phyloP scores from a whole-genome alignment of 257 asterid species.

The Marsdenia floribunda region DNA sequence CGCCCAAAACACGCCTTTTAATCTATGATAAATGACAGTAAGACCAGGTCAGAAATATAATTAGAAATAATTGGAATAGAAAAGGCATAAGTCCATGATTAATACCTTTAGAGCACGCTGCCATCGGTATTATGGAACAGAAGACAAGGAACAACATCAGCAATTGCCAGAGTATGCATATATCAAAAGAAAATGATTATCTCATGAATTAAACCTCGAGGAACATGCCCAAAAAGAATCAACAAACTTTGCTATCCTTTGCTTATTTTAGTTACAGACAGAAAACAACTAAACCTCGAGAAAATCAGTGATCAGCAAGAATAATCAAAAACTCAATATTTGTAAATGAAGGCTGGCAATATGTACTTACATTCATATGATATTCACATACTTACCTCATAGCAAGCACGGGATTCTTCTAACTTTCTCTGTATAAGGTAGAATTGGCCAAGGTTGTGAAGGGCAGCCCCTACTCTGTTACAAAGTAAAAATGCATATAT shows the following conservation, averaged over 20 bases:
- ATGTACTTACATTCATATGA: too few relatives aligned
- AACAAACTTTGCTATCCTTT: not conserved
- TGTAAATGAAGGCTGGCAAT: not conserved
- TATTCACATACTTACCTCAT: slow-evolving; percentile 49
- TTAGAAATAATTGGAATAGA: slow-evolving; percentile 22
- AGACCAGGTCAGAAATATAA: slow-evolving; percentile 19
- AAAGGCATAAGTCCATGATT: slow-evolving; percentile 19
- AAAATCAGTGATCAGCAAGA: not conserved
- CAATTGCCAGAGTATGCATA: slow-evolving; percentile 1
- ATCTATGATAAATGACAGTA: slow-evolving; percentile 41
- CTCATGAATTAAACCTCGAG: not conserved
- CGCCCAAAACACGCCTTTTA: slow-evolving; percentile 85
- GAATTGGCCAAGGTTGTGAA: slow-evolving; percentile 92
- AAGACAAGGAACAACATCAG: slow-evolving; percentile 18
- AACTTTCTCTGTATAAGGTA: slow-evolving; percentile 55
- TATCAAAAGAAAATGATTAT: not conserved
- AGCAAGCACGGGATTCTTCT: slow-evolving; percentile 71
- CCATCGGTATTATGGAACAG: slow-evolving; percentile 17
- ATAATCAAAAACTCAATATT: not conserved
- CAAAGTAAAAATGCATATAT: slow-evolving; percentile 1
- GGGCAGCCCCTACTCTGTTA: slow-evolving; percentile 92
- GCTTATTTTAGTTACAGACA: slow-evolving; percentile 3
- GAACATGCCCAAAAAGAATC: not conserved
- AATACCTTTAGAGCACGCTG: slow-evolving; percentile 96
- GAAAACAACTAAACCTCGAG: not conserved